phyloP scores from a whole-genome alignment of 2,329 filamentous ascomycete species.

The Scytalidium sp. region DNA sequence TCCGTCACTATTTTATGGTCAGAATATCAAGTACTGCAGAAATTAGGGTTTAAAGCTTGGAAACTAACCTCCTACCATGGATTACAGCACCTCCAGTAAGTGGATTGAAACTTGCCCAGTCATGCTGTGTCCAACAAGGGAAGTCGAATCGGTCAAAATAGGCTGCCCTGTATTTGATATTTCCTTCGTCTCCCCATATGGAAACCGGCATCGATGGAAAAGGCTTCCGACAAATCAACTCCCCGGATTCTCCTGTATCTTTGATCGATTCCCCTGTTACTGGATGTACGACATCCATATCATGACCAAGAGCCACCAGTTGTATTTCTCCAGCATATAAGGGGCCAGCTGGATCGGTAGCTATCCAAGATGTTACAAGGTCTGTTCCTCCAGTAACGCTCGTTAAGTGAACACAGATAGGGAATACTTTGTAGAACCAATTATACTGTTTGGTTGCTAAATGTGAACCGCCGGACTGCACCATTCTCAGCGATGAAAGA shows the following conservation, averaged over 20 bases:
- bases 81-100: constrained; percentile 37
- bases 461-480: constrained; percentile 76
- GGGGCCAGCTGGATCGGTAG: constrained; percentile 48
- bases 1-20: constrained; percentile 3
- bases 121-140: constrained; percentile 42
- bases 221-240: constrained; percentile 53
- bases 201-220: constrained; percentile 72
- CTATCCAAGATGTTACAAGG: constrained; percentile 37
- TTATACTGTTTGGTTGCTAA: constrained; percentile 70
- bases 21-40: constrained; percentile 13
- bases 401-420: constrained; percentile 57
- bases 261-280: constrained; percentile 25
- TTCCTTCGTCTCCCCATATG: constrained; percentile 50
- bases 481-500: constrained; percentile 52
- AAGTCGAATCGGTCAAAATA: constrained; percentile 42
- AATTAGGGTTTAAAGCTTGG: too few species aligned
- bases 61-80: constrained; percentile 30
- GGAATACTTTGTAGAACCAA: constrained; percentile 68
- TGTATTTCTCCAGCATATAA: constrained; percentile 55
- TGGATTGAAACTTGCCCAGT: constrained; percentile 40
- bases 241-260: constrained; percentile 57
- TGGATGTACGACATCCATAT: constrained; percentile 29
- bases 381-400: constrained; percentile 29
- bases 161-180: constrained; percentile 36
- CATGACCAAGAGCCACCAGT: constrained; percentile 46